Evolutionary conservation across 257 asterid genomes (phyloP).

Genomic region (Thymus quinquecostatus): DNA sequence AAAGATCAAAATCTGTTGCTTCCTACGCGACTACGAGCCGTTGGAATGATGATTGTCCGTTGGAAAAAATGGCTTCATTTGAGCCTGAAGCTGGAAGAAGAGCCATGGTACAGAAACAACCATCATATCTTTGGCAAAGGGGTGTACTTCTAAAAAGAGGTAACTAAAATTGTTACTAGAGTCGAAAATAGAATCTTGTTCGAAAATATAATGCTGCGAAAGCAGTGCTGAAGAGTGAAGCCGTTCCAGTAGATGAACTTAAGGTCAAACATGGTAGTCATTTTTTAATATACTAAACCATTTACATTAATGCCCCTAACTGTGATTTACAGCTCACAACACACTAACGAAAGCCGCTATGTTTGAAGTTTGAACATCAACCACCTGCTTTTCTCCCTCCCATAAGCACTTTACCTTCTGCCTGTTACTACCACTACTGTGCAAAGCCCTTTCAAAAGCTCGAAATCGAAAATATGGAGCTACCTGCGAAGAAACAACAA

Average conservation of each 20-base stretch:
- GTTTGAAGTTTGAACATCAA: no score
- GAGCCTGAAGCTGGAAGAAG: not conserved
- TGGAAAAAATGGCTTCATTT: not conserved
- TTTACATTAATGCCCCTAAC: no score
- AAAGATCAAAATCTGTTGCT: not conserved
- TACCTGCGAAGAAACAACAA: no score
- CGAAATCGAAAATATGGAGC: no score
- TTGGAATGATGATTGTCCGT: not conserved
- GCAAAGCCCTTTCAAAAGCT: no score
- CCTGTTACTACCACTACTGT: no score
- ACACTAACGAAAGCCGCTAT: no score
- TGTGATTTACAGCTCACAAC: no score
- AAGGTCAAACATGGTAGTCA: constrained; percentile 14
- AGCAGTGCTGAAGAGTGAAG: not conserved
- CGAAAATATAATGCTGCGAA: not conserved
- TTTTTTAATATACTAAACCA: no score
- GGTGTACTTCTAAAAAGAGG: constrained; percentile 1
- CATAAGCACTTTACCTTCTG: no score
- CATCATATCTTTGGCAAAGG: constrained; percentile 4
- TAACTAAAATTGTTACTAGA: not conserved
- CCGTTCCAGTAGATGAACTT: constrained; percentile 10
- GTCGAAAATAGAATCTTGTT: not conserved
- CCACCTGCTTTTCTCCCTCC: no score
- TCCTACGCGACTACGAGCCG: not conserved
- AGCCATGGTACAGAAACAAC: not conserved